Percentiles rank a stretch among this genome's conserved stretches.
These are phyloP conservation scores for Senecio squalidus DNA, from an alignment of 140 eudicot genomes.

Conservation along the genomic window DNA sequence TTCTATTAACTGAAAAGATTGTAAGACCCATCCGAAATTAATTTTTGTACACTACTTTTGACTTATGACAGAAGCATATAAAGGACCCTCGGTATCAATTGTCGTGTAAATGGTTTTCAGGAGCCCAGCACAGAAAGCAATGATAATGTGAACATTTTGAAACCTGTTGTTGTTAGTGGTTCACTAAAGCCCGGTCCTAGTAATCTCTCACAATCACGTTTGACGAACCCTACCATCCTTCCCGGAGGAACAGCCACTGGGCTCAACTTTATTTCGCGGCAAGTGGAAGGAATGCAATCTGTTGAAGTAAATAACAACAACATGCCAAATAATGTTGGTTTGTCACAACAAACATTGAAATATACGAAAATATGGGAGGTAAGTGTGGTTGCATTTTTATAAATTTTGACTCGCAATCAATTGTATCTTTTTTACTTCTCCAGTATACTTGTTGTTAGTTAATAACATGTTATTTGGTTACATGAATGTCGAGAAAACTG, in stretches of 20 bases:
- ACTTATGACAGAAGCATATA: no score
- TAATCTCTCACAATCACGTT: no score
- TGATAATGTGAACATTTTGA: no score
- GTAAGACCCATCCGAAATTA: conserved; percentile 32
- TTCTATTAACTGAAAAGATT: no score
- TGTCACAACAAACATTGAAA: background rate
- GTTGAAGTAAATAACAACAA: background rate
- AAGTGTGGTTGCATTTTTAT: background rate
- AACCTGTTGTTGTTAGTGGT: no score
- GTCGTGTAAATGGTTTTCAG: no score
- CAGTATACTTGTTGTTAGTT: background rate
- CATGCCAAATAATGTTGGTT: background rate
- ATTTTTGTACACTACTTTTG: no score
- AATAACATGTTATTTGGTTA: no score
- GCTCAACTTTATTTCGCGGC: background rate
- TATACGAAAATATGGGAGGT: background rate
- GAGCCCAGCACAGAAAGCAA: no score
- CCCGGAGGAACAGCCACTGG: background rate
- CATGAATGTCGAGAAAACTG: no score
- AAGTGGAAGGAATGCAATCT: background rate
- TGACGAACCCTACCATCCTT: background rate
- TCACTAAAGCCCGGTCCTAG: no score
- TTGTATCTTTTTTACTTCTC: background rate
- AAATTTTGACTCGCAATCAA: background rate
- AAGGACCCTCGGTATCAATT: no score